A percentile compares a stretch with the other conserved stretches of the same genome.
Conservation (phyloP, 2,329 filamentous ascomycete species). For the Xylaria sp. region DNA sequence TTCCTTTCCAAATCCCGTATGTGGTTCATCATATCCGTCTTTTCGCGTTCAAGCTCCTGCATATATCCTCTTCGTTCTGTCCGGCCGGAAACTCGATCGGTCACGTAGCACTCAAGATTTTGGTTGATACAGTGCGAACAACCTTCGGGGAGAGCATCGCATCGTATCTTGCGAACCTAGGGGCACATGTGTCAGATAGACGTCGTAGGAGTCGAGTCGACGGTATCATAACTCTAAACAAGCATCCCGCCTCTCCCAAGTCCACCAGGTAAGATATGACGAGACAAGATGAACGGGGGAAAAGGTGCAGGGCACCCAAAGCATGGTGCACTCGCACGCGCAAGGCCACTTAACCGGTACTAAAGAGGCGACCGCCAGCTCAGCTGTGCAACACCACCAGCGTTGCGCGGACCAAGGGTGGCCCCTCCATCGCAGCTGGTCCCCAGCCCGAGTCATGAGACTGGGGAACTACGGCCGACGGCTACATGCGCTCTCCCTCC, state of each 20-base stretch:
- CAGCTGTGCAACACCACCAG: constrained; percentile 14
- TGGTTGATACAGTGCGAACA: constrained; percentile 83
- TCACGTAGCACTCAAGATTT: constrained; percentile 80
- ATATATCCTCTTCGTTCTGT: constrained; percentile 80
- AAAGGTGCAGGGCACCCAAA: constrained; percentile 12
- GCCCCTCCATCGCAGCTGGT: not conserved
- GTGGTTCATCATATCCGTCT: constrained; percentile 68
- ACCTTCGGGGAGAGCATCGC: constrained; percentile 79
- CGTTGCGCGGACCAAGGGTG: not conserved
- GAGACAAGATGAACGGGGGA: not conserved
- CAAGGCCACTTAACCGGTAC: not conserved
- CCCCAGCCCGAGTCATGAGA: not conserved
- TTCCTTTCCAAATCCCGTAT: constrained; percentile 72
- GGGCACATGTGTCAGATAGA: constrained; percentile 30
- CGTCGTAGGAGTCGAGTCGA: not conserved
- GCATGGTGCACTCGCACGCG: constrained; percentile 24
- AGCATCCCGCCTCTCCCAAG: constrained; percentile 4
- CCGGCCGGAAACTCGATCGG: constrained; percentile 83
- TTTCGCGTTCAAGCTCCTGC: constrained; percentile 76
- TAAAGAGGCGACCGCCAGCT: not conserved
- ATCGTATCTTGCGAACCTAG: constrained; percentile 81
- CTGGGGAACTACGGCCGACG: not conserved
- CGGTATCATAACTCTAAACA: not conserved
- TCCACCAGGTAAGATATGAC: not conserved
- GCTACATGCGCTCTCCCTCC: not conserved